These are phyloP conservation scores for Alloteropsis semialata DNA, from an alignment of 176 grass and related monocot genomes.

Conservation along the genomic window DNA sequence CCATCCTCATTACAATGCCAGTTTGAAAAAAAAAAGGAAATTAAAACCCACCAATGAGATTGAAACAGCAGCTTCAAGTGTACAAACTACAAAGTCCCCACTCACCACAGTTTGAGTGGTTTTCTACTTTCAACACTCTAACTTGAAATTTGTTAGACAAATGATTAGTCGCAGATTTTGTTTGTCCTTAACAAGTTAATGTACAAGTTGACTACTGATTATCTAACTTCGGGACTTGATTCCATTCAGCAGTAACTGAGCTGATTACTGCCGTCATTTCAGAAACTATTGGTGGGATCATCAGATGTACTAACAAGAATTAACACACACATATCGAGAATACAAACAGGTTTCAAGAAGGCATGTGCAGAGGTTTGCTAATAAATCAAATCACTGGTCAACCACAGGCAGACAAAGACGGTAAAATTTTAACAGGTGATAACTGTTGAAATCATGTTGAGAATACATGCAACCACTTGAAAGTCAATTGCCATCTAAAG, in stretches of 20 bases:
- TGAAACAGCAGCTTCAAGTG: background rate
- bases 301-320: conserved; percentile 7
- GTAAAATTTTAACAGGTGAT: background rate
- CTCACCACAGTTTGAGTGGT: too few relatives aligned
- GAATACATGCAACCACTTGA: background rate
- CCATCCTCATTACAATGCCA: background rate
- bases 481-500: background rate
- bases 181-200: background rate
- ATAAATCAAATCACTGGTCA: background rate
- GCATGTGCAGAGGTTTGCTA: too few relatives aligned
- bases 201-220: background rate
- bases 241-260: too few relatives aligned
- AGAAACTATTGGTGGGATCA: too few relatives aligned
- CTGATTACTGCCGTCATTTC: background rate
- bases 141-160: background rate
- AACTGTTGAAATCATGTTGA: background rate
- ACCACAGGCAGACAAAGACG: background rate
- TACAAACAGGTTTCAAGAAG: too few relatives aligned
- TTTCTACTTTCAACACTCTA: background rate
- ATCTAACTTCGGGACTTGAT: too few relatives aligned
- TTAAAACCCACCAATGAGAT: background rate
- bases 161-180: background rate
- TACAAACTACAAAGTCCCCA: too few relatives aligned
- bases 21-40: background rate
- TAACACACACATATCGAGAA: background rate